These are phyloP conservation scores for Sclerospora graminicola DNA, from an alignment of 352 stramenopile species.

Conservation along the genomic window DNA sequence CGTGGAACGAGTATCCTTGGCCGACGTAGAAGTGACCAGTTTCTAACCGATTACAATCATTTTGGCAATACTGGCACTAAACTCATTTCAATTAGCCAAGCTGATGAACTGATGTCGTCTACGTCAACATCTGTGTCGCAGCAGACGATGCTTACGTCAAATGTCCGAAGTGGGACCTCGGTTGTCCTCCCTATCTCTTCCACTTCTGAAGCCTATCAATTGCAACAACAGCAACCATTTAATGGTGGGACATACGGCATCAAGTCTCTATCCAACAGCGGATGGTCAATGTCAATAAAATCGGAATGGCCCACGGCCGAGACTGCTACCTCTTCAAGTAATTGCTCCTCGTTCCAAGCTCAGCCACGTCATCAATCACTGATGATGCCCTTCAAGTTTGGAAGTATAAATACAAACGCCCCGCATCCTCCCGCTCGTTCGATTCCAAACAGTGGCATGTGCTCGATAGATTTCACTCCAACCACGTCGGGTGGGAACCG, in stretches of 20 bases:
- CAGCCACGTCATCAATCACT: constrained; percentile 15
- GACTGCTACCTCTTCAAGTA: no score
- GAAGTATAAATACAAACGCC: constrained; percentile 5
- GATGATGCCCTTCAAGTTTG: constrained; percentile 31
- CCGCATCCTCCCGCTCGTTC: constrained; percentile 1
- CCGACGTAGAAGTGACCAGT: constrained; percentile 25
- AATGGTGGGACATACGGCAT: constrained; percentile 5
- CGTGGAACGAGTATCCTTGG: constrained; percentile 5
- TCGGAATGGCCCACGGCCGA: background rate
- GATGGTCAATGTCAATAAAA: constrained; percentile 10
- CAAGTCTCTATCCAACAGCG: constrained; percentile 11
- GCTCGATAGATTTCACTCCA: constrained; percentile 19
- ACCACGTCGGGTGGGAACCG: constrained; percentile 5
- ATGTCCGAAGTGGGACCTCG: constrained; percentile 21
- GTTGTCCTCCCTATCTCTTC: constrained; percentile 21
- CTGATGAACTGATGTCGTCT: constrained; percentile 18
- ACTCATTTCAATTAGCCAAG: constrained; percentile 9
- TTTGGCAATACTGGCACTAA: constrained; percentile 2
- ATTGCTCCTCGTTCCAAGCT: constrained; percentile 2
- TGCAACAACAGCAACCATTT: constrained; percentile 10
- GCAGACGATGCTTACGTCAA: constrained; percentile 11
- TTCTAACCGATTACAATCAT: constrained; percentile 12
- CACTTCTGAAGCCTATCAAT: constrained; percentile 19
- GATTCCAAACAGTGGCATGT: constrained; percentile 9
- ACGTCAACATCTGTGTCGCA: constrained; percentile 7